A percentile compares a stretch with the other conserved stretches of the same genome.
Evolutionary conservation across 805 yeast species (phyloP).

Genomic region (Candida fluviatilis): DNA sequence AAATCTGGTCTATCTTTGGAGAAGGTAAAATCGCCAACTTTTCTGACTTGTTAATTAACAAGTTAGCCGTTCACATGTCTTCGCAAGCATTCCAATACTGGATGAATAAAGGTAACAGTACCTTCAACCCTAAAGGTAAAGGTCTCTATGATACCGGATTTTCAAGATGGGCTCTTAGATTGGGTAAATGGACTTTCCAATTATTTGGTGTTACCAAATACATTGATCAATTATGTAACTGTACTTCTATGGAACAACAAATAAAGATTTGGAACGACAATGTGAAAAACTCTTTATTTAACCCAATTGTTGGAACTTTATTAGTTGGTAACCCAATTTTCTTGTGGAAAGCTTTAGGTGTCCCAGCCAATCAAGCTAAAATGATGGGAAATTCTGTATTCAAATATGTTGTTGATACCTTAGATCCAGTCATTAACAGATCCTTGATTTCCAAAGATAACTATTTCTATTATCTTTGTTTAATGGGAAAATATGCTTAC

Average conservation of each 20-base stretch:
- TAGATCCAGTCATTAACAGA: constrained; percentile 67
- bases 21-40: constrained; percentile 59
- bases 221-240: constrained; percentile 52
- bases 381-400: constrained; percentile 73
- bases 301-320: constrained; percentile 61
- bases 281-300: constrained; percentile 67
- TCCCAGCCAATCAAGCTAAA: constrained; percentile 77
- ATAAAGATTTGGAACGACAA: constrained; percentile 55
- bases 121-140: constrained; percentile 50
- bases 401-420: constrained; percentile 69
- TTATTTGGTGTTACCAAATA: constrained; percentile 48
- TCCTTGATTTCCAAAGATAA: constrained; percentile 66
- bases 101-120: constrained; percentile 57
- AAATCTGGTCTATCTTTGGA: constrained; percentile 75
- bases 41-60: constrained; percentile 39
- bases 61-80: constrained; percentile 66
- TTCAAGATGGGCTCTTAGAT: constrained; percentile 79
- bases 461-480: constrained; percentile 70
- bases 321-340: constrained; percentile 81
- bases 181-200: constrained; percentile 58
- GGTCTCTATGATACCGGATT: constrained; percentile 82
- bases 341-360: constrained; percentile 88
- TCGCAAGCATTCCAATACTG: constrained; percentile 81
- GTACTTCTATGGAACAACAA: constrained; percentile 61
- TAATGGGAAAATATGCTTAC: constrained; percentile 56